Conservation (phyloP, 2,329 filamentous ascomycete species). For the Neopestalotiopsis sp. region DNA sequence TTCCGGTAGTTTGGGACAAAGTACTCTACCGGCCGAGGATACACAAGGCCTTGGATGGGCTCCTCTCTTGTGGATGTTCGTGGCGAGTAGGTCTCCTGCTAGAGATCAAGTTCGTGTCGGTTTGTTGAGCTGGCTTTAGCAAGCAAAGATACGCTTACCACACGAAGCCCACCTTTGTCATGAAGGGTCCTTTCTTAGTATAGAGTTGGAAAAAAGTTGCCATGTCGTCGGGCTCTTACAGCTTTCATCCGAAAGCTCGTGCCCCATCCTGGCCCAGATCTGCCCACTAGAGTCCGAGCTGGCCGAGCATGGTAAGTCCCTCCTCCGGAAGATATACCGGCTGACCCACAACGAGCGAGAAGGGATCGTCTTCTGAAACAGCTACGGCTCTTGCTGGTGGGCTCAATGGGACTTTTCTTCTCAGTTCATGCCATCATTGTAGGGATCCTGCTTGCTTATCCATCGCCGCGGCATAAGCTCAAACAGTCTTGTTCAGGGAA, state of each 20-base stretch:
- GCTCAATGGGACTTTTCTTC: neutral
- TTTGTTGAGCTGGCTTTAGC: neutral
- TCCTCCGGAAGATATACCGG: constrained; percentile 17
- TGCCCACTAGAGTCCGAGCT: constrained; percentile 5
- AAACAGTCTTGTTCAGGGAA: neutral
- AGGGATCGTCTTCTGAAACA: constrained; percentile 19
- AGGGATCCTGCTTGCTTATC: constrained; percentile 2
- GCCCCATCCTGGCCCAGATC: constrained; percentile 7
- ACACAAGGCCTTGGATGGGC: neutral
- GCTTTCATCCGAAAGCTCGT: constrained; percentile 17
- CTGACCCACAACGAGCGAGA: constrained; percentile 1
- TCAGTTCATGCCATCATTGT: constrained; percentile 2
- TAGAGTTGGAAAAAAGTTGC: neutral
- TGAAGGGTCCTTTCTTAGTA: neutral
- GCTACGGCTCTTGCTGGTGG: constrained; percentile 6
- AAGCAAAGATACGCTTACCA: constrained; percentile 6
- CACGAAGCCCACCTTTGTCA: neutral
- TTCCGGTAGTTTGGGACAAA: neutral
- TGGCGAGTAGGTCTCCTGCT: neutral
- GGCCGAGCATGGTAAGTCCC: constrained; percentile 6
- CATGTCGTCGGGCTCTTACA: neutral
- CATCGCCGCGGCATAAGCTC: constrained; percentile 14
- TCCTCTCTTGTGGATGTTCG: neutral
- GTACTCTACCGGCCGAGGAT: neutral
- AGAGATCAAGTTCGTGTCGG: neutral